Conservation (phyloP, 208 protist genomes). For the Leishmania guyanensis region DNA sequence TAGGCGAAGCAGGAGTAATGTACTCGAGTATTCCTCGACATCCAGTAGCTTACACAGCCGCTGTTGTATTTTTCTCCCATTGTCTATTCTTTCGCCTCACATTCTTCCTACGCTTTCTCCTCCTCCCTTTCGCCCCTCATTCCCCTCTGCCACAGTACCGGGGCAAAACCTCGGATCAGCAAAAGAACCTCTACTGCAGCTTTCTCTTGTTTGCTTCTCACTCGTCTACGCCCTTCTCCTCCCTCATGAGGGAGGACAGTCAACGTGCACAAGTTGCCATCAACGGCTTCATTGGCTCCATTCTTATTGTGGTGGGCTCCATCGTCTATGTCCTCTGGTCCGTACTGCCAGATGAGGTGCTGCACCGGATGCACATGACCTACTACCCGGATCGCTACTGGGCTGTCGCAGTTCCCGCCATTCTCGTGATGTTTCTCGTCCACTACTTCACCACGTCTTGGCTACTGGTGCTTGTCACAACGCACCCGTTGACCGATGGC, state of each 20-base stretch:
- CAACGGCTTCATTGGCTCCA: constrained; percentile 87
- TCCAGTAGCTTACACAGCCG: too few species aligned
- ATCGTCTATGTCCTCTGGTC: constrained; percentile 83
- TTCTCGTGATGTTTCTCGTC: constrained; percentile 75
- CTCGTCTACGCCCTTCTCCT: too few species aligned
- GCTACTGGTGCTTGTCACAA: constrained; percentile 69
- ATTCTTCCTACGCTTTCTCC: not conserved
- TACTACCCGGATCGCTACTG: constrained; percentile 94
- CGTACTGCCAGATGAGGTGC: constrained; percentile 52
- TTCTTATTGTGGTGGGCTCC: constrained; percentile 58
- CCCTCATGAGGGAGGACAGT: constrained; percentile 21
- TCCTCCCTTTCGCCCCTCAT: not conserved
- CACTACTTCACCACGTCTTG: constrained; percentile 74
- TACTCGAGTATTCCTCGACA: not conserved
- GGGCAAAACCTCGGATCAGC: not conserved
- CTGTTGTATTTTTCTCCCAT: too few species aligned
- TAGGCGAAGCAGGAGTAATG: not conserved
- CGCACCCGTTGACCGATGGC: constrained; percentile 74
- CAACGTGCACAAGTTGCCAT: constrained; percentile 71
- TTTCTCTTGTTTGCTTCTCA: not conserved
- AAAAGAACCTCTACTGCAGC: too few species aligned
- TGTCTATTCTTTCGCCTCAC: not conserved
- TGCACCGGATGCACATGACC: constrained; percentile 67
- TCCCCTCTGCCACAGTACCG: not conserved
- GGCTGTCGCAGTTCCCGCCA: constrained; percentile 81